Conservation (phyloP, 129 eudicot species). For the Gnaphalium uliginosum region DNA sequence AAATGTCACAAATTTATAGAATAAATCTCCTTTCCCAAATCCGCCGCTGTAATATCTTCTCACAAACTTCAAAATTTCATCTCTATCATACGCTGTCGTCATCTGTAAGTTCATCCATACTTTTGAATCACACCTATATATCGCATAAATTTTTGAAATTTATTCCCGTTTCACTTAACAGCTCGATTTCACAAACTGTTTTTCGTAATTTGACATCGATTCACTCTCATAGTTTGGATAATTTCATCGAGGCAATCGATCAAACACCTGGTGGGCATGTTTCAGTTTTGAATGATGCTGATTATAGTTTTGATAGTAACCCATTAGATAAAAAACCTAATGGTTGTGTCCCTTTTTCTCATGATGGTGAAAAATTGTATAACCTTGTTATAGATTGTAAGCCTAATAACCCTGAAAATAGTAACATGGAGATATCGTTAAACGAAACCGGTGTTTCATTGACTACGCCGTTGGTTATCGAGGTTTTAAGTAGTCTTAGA, state of each 20-base stretch:
- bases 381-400: slow-evolving; percentile 46
- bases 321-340: slow-evolving; percentile 22
- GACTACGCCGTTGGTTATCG: slow-evolving; percentile 61
- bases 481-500: slow-evolving; percentile 60
- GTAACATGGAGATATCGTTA: slow-evolving; percentile 59
- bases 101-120: slow-evolving; percentile 20
- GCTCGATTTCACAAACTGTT: background rate
- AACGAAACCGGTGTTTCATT: slow-evolving; percentile 43
- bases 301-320: slow-evolving; percentile 13
- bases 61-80: slow-evolving; percentile 2
- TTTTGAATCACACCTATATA: background rate
- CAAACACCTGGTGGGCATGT: slow-evolving; percentile 32
- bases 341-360: slow-evolving; percentile 8
- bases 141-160: background rate
- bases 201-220: background rate
- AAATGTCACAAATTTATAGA: slow-evolving; percentile 21
- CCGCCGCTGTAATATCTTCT: background rate
- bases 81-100: slow-evolving; percentile 9
- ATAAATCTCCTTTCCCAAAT: background rate
- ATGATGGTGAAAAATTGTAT: slow-evolving; percentile 53
- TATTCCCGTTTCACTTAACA: slow-evolving; percentile 12
- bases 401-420: slow-evolving; percentile 37
- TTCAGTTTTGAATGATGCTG: slow-evolving; percentile 32
- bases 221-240: slow-evolving; percentile 29
- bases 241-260: slow-evolving; percentile 30